phyloP scores from a whole-genome alignment of 176 grass and related monocot species.

The Musa schizocarpa region DNA sequence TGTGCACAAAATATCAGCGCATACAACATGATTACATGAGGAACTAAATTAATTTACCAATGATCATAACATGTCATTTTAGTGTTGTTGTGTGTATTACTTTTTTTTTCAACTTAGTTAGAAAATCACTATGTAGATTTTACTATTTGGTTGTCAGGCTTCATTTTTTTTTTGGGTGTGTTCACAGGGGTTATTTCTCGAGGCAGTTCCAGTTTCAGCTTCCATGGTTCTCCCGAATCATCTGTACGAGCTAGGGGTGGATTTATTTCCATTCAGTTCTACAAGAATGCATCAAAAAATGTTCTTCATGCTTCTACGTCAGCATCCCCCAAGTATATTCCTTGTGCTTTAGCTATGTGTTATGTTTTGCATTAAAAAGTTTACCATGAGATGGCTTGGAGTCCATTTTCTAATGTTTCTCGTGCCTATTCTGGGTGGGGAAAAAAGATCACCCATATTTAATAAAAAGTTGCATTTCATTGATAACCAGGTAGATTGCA shows the following conservation, averaged over 20 bases:
- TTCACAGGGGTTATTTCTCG: neutral
- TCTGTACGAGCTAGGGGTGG: neutral
- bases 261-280: slow-evolving; percentile 6
- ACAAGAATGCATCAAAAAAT: slow-evolving; percentile 3
- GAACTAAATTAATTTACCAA: too few species aligned
- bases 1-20: too few species aligned
- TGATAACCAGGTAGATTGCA: neutral
- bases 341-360: neutral
- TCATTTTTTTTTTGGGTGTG: neutral
- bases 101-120: too few species aligned
- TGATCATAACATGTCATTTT: too few species aligned
- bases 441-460: neutral
- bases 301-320: neutral
- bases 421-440: neutral
- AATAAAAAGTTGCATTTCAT: neutral
- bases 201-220: neutral
- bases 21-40: too few species aligned
- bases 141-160: neutral
- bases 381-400: neutral
- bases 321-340: slow-evolving; percentile 4
- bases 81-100: too few species aligned
- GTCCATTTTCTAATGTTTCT: neutral
- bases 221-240: slow-evolving; percentile 4
- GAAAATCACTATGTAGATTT: neutral
- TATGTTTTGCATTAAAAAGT: neutral